Conservation (phyloP, 2,329 filamentous ascomycete genomes). For the Neocucurbitaria cava region DNA sequence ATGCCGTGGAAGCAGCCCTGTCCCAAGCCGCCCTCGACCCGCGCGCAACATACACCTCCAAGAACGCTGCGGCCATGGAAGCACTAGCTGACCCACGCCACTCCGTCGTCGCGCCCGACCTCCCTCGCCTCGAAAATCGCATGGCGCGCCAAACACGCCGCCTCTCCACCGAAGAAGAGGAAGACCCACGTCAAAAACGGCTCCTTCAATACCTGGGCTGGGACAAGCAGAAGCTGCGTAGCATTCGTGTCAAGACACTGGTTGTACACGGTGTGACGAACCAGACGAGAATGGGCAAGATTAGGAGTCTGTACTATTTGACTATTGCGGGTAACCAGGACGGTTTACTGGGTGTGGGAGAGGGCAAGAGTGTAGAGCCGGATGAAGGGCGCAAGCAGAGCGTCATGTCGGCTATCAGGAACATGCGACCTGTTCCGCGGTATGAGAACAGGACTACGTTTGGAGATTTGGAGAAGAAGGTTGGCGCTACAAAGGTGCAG, state of each 20-base stretch:
- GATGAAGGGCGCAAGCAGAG: conserved; percentile 74
- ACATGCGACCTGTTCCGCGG: conserved; percentile 88
- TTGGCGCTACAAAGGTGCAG: conserved; percentile 85
- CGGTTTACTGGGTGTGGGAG: conserved; percentile 85
- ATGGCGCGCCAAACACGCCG: conserved; percentile 45
- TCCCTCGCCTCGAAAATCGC: conserved; percentile 55
- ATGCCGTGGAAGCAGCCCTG: conserved; percentile 40
- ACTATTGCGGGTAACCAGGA: conserved; percentile 86
- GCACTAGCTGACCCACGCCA: conserved; percentile 56
- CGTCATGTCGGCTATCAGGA: conserved; percentile 80
- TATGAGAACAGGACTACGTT: conserved; percentile 94
- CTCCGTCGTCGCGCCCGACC: conserved; percentile 57
- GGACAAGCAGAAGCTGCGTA: conserved; percentile 54
- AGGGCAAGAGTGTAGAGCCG: conserved; percentile 83
- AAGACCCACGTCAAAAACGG: conserved; percentile 57
- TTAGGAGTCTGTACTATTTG: conserved; percentile 76
- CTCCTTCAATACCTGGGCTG: conserved; percentile 66
- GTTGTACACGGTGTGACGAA: conserved; percentile 80
- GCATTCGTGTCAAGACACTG: conserved; percentile 73
- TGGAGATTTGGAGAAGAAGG: conserved; percentile 82
- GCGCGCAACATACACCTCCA: conserved; percentile 55
- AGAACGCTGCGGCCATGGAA: conserved; percentile 58
- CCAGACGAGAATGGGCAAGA: conserved; percentile 96
- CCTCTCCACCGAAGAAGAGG: conserved; percentile 45
- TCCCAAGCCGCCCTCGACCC: conserved; percentile 49